A percentile compares a stretch with the other conserved stretches of the same genome.
Conservation (phyloP, 495 filamentous ascomycete genomes). For the Neurospora sp. region DNA sequence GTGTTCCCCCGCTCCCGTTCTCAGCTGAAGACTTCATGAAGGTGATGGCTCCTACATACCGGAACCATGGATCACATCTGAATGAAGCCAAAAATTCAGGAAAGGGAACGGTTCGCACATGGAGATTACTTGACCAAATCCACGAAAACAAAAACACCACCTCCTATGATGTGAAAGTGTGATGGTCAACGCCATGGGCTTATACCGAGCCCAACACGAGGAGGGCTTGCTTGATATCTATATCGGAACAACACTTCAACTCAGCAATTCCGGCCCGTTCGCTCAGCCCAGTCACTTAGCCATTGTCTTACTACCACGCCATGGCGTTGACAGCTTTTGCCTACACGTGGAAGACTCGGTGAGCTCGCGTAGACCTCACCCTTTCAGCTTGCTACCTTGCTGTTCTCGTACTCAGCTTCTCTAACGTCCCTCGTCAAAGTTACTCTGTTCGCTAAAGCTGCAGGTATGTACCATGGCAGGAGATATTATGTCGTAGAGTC, state of each 20-base stretch:
- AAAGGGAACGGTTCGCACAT: background rate
- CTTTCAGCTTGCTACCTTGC: background rate
- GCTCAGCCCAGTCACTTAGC: background rate
- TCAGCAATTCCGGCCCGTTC: background rate
- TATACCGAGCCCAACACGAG: background rate
- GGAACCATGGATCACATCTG: background rate
- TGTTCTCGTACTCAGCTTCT: background rate
- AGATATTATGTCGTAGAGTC: background rate
- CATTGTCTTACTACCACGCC: background rate
- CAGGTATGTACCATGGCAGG: background rate
- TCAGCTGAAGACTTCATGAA: background rate
- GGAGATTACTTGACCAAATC: background rate
- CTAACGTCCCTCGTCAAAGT: background rate
- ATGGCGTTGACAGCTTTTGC: background rate
- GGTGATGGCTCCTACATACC: background rate
- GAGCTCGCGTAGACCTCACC: background rate
- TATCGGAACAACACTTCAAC: background rate
- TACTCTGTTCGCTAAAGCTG: background rate
- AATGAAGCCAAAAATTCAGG: background rate
- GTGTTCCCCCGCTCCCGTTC: background rate
- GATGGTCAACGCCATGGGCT: background rate
- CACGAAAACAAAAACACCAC: background rate
- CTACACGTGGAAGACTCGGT: background rate
- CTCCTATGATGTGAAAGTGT: background rate
- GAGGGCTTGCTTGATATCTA: background rate